Evolutionary conservation across 2,329 filamentous ascomycete species (phyloP).

Genomic region (Lojkania enalia): DNA sequence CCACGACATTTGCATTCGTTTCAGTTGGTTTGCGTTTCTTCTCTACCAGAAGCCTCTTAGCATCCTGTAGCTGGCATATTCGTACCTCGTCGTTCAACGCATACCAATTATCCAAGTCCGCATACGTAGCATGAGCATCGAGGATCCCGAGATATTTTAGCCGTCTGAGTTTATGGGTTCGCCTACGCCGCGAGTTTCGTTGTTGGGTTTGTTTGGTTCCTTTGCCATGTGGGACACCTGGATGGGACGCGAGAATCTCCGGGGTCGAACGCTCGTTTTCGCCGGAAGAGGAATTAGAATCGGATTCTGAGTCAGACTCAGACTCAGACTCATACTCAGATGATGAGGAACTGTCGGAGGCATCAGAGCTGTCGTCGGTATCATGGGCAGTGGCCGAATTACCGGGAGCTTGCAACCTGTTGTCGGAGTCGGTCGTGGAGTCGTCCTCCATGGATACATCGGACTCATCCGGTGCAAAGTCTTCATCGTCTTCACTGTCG

Average conservation of each 20-base stretch:
- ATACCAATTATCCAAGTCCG: constrained; percentile 45
- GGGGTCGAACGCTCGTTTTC: constrained; percentile 42
- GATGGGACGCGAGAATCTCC: constrained; percentile 10
- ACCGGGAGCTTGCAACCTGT: too few relatives aligned
- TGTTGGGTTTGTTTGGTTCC: constrained; percentile 57
- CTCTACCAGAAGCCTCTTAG: too few relatives aligned
- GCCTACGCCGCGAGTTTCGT: constrained; percentile 59
- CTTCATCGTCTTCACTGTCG: constrained; percentile 33
- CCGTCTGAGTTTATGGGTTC: constrained; percentile 53
- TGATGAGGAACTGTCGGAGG: constrained; percentile 34
- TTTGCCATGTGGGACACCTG: constrained; percentile 53
- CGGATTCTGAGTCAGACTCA: constrained; percentile 24
- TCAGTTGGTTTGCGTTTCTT: too few relatives aligned
- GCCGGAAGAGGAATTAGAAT: constrained; percentile 39
- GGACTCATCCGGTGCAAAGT: constrained; percentile 29
- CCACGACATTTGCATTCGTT: too few relatives aligned
- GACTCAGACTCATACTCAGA: constrained; percentile 7
- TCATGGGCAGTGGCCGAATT: too few relatives aligned
- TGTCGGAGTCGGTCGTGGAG: constrained; percentile 12
- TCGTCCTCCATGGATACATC: constrained; percentile 4
- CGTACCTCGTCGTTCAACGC: neutral
- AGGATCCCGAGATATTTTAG: constrained; percentile 60
- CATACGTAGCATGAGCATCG: constrained; percentile 54
- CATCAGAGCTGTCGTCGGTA: constrained; percentile 32
- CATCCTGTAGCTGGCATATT: neutral